phyloP scores from a whole-genome alignment of 345 rosid genomes.

The Bruguiera parviflora region DNA sequence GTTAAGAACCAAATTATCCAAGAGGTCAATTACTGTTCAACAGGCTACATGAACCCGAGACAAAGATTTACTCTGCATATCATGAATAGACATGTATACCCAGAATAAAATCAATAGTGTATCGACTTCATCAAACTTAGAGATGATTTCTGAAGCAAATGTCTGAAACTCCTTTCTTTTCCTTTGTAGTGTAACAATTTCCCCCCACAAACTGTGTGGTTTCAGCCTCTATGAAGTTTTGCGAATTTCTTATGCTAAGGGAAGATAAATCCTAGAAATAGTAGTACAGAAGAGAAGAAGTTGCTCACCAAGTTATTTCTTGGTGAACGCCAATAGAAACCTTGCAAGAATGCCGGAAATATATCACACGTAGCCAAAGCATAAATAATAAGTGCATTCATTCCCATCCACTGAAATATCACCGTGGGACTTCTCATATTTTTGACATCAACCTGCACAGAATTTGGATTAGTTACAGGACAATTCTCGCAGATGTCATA shows the following conservation, averaged over 20 bases:
- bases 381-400: constrained; percentile 56
- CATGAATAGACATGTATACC: too few relatives aligned
- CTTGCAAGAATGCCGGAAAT: constrained; percentile 50
- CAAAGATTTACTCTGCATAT: too few relatives aligned
- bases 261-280: not conserved
- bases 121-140: too few relatives aligned
- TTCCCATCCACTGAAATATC: constrained; percentile 55
- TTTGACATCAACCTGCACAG: constrained; percentile 53
- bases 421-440: constrained; percentile 31
- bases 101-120: too few relatives aligned
- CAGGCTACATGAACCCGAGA: too few relatives aligned
- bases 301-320: constrained; percentile 47
- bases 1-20: not conserved
- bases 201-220: too few relatives aligned
- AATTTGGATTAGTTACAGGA: not conserved
- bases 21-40: too few relatives aligned
- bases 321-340: constrained; percentile 54
- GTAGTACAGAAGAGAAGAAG: not conserved
- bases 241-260: not conserved
- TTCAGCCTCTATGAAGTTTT: too few relatives aligned
- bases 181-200: too few relatives aligned
- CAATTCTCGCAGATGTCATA: not conserved
- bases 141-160: too few relatives aligned
- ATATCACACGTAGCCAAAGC: constrained; percentile 52
- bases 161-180: too few relatives aligned